phyloP scores from a whole-genome alignment of 768 basidiomycete species.

The Sporobolomyces phaffii region DNA sequence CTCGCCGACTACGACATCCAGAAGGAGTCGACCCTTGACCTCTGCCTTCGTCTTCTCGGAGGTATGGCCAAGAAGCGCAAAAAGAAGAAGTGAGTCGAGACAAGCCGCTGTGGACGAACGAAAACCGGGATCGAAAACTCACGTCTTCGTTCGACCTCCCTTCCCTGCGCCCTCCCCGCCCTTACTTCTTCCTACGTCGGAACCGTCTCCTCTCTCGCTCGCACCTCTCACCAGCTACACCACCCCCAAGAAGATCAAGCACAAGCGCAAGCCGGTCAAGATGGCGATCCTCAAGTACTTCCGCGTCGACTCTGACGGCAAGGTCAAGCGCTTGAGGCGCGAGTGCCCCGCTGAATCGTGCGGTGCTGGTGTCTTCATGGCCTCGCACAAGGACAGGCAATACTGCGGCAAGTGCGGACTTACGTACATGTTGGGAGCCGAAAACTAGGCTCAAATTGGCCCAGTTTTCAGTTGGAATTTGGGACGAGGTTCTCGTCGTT shows the following conservation, averaged over 20 bases:
- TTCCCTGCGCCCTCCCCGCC: no score
- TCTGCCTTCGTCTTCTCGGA: constrained; percentile 95
- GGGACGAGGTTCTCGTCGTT: no score
- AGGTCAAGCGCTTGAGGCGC: constrained; percentile 88
- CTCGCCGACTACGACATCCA: constrained; percentile 95
- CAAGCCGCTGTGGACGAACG: neutral
- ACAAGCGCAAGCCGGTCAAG: constrained; percentile 96
- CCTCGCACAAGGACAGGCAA: constrained; percentile 62
- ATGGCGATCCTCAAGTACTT: constrained; percentile 99
- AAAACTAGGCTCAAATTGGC: no score
- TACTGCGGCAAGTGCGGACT: constrained; percentile 34
- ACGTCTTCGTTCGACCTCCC: no score
- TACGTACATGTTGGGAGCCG: constrained; percentile 53
- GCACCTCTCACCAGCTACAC: no score
- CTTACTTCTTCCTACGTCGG: no score
- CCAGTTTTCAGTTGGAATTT: no score
- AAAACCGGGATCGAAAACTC: constrained; percentile 1
- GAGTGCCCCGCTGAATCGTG: constrained; percentile 66
- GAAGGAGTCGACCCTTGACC: constrained; percentile 97
- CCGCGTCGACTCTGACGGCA: constrained; percentile 96
- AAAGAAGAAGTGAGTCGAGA: constrained; percentile 53
- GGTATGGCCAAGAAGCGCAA: constrained; percentile 99
- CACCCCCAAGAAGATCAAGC: constrained; percentile 63
- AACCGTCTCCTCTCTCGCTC: no score
- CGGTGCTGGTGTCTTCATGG: constrained; percentile 67